Percentiles rank a stretch among this genome's conserved stretches.
phyloP scores from a whole-genome alignment of 306 rosid genomes.

The Parietaria judaica region DNA sequence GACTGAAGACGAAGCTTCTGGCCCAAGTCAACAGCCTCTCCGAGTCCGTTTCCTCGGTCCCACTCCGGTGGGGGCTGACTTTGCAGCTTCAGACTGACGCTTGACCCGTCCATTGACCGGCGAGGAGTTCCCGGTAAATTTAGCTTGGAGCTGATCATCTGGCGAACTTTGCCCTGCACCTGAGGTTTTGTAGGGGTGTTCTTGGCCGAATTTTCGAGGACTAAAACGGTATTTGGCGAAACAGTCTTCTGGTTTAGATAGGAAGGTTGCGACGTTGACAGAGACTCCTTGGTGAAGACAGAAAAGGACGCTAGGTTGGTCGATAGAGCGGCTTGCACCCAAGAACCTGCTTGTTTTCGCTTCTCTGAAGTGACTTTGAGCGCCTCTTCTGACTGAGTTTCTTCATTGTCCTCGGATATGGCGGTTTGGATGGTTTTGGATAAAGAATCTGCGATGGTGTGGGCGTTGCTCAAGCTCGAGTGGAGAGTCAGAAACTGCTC shows the following conservation, averaged over 20 bases:
- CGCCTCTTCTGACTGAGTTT: slow-evolving; percentile 50
- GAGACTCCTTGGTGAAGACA: slow-evolving; percentile 47
- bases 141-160: slow-evolving; percentile 30
- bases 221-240: slow-evolving; percentile 42
- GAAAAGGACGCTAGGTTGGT: slow-evolving; percentile 69
- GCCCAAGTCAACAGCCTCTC: slow-evolving; percentile 57
- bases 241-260: slow-evolving; percentile 50
- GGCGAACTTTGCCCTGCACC: slow-evolving; percentile 48
- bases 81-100: slow-evolving; percentile 44
- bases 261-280: slow-evolving; percentile 30
- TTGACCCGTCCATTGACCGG: slow-evolving; percentile 35
- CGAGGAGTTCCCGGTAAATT: slow-evolving; percentile 42
- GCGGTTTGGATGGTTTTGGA: slow-evolving; percentile 38
- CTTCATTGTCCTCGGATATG: slow-evolving; percentile 53
- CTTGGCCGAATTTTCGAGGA: slow-evolving; percentile 58
- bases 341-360: slow-evolving; percentile 55
- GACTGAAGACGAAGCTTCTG: slow-evolving; percentile 59
- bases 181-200: slow-evolving; percentile 42
- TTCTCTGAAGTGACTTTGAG: slow-evolving; percentile 45
- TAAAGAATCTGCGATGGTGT: slow-evolving; percentile 50
- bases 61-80: slow-evolving; percentile 56
- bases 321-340: slow-evolving; percentile 87
- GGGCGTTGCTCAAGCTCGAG: slow-evolving; percentile 45
- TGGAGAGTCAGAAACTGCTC: slow-evolving; percentile 79
- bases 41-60: slow-evolving; percentile 60